Base-by-base conservation (phyloP, 2,329 filamentous ascomycete genomes). In the Monilinia polystroma region DNA sequence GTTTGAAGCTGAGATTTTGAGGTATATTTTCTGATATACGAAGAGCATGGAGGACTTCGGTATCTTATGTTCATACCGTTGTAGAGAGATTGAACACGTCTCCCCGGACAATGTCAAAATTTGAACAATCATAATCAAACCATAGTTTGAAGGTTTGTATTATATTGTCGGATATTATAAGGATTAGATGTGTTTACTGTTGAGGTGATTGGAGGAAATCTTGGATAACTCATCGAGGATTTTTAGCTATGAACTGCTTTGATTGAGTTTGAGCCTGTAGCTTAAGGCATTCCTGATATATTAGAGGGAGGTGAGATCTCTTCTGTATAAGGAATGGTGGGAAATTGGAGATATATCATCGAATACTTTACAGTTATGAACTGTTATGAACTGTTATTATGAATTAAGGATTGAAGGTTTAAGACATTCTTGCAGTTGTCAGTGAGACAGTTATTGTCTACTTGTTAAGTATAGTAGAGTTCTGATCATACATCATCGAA, bases 111-210 rank as follows among this genome's bases (percentile, higher is more conserved):
- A 4, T n/a, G 2, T 32, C 7, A 4, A 18, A 6, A 4, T n/a
- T 32, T 7, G 16, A 58, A 45, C 2, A 14, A 12, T 26, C 29
- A 32, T 20, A 4, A 12, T 58, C 7, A 11, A 29, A 14, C 23
- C 4, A 45, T 1, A 45, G 18, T 8, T 7, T 29, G 23, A 0
- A 20, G 16, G 5, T 12, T 45, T 57, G 14, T 29, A 23, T 11
- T 49, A 14, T 3, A 23, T 26, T 35, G 6, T 23, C 43, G 20
- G 0, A 35, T 47, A 2, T 47, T 49, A 18, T 2, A 23, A 35
- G 5, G 4, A 0, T 0, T 20, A 16, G 4, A 47, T 14, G 7
- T 32, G 11, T 35, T 1, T 29, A 7, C 3, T 0, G 10, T 1
- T 14, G 8, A 45, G 45, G 56, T 4, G 1, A 32, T 2, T 20